phyloP scores from a whole-genome alignment of 306 rosid species.

The Trifolium pratense region DNA sequence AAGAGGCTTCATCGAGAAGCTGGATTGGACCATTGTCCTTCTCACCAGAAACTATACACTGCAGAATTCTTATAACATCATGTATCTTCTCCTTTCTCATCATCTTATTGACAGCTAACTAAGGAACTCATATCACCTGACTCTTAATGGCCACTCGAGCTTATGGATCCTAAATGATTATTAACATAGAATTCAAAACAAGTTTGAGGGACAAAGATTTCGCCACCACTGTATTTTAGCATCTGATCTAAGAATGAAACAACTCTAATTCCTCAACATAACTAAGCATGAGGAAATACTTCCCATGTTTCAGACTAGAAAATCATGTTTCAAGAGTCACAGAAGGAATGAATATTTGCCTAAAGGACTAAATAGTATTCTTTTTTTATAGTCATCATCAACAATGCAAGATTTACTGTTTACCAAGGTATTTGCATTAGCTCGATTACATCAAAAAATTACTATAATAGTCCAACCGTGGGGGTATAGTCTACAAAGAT shows the following conservation, averaged over 20 bases:
- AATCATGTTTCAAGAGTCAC: constrained; percentile 45
- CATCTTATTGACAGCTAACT: no score
- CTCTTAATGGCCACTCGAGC: no score
- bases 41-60: no score
- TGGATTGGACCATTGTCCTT: no score
- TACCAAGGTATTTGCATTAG: constrained; percentile 37
- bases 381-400: constrained; percentile 35
- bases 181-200: no score
- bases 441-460: constrained; percentile 37
- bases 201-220: not conserved
- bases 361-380: constrained; percentile 29
- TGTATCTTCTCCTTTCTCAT: no score
- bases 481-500: constrained; percentile 16
- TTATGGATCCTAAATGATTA: no score
- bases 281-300: constrained; percentile 36
- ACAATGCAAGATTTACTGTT: constrained; percentile 36
- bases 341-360: constrained; percentile 47
- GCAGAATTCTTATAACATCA: no score
- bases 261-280: constrained; percentile 46
- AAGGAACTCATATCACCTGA: no score
- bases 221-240: not conserved
- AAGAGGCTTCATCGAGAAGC: not conserved
- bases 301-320: constrained; percentile 44
- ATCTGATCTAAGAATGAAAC: constrained; percentile 34
- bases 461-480: constrained; percentile 25